These are phyloP conservation scores for Ophiostoma populinum DNA, from an alignment of 2,329 filamentous ascomycete genomes.

Conservation along the genomic window DNA sequence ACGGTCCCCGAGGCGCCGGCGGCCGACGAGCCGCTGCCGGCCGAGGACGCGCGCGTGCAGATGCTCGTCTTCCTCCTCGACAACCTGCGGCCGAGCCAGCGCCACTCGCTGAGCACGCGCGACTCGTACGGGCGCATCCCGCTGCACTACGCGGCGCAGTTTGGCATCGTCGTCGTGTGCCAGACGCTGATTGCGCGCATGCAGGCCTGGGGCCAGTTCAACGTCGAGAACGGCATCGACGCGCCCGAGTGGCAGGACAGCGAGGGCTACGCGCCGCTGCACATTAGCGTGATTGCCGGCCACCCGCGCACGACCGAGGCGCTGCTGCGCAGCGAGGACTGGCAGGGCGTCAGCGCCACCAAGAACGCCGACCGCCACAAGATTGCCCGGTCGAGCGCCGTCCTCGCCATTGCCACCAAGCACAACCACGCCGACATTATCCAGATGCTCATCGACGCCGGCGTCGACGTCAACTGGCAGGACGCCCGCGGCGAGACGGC, in stretches of 20 bases:
- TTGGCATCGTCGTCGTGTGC: conserved; percentile 83
- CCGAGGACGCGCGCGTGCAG: conserved; percentile 60
- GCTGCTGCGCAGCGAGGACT: conserved; percentile 65
- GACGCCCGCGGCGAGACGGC: conserved; percentile 83
- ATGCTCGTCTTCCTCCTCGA: conserved; percentile 49
- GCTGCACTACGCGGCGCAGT: conserved; percentile 86
- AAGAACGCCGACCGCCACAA: conserved; percentile 49
- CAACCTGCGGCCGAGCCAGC: conserved; percentile 49
- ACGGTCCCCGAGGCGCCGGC: conserved; percentile 44
- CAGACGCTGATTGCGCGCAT: conserved; percentile 75
- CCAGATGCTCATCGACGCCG: conserved; percentile 70
- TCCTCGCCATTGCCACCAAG: conserved; percentile 73
- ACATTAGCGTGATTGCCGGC: conserved; percentile 81
- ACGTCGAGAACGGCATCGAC: conserved; percentile 74
- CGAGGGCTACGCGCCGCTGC: conserved; percentile 79
- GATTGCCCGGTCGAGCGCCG: conserved; percentile 70
- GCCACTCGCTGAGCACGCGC: conserved; percentile 44
- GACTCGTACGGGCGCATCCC: conserved; percentile 74
- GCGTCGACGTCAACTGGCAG: conserved; percentile 84
- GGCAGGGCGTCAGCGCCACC: conserved; percentile 45
- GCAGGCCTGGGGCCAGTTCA: conserved; percentile 76
- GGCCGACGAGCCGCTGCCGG: conserved; percentile 49
- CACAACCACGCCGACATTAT: conserved; percentile 76
- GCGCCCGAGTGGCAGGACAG: conserved; percentile 78
- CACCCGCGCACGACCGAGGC: conserved; percentile 73